A percentile compares a stretch with the other conserved stretches of the same genome.
phyloP scores from a whole-genome alignment of 2,329 filamentous ascomycete species.

The Pyrenochaeta sp. region DNA sequence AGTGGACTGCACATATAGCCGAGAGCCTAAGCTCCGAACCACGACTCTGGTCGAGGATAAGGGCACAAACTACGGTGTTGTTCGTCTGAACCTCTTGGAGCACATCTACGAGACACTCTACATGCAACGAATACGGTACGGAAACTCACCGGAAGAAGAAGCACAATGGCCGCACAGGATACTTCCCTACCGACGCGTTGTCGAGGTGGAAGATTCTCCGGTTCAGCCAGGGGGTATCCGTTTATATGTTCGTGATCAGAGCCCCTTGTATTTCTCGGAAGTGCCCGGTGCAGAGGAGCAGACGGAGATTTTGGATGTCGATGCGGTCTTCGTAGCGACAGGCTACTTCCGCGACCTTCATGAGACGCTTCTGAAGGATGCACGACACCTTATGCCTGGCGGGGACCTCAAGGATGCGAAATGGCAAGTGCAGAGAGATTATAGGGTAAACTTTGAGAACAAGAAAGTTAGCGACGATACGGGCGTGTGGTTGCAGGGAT shows the following conservation, averaged over 20 bases:
- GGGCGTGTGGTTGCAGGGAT: constrained; percentile 92
- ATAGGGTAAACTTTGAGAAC: constrained; percentile 75
- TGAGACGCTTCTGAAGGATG: constrained; percentile 73
- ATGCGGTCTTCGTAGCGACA: constrained; percentile 85
- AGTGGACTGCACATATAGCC: constrained; percentile 78
- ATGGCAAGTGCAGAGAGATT: constrained; percentile 78
- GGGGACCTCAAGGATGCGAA: constrained; percentile 55
- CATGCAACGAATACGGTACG: constrained; percentile 77
- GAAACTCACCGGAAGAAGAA: constrained; percentile 65
- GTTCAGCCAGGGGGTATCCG: constrained; percentile 42
- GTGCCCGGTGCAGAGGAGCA: constrained; percentile 51
- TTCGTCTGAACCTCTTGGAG: constrained; percentile 89
- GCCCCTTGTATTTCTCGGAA: constrained; percentile 46
- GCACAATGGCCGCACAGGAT: constrained; percentile 84
- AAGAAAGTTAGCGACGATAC: constrained; percentile 74
- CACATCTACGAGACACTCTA: constrained; percentile 88
- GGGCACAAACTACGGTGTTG: constrained; percentile 93
- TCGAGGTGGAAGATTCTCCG: constrained; percentile 64
- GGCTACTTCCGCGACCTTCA: constrained; percentile 84
- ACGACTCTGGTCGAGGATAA: constrained; percentile 73
- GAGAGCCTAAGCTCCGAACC: constrained; percentile 69
- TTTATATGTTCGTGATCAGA: constrained; percentile 62
- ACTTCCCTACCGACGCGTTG: constrained; percentile 72
- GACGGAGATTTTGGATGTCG: constrained; percentile 74
- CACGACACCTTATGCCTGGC: constrained; percentile 71